These are phyloP conservation scores for Wickerhamomyces sp. DNA, from an alignment of 1,139 yeast genomes.

Conservation along the genomic window DNA sequence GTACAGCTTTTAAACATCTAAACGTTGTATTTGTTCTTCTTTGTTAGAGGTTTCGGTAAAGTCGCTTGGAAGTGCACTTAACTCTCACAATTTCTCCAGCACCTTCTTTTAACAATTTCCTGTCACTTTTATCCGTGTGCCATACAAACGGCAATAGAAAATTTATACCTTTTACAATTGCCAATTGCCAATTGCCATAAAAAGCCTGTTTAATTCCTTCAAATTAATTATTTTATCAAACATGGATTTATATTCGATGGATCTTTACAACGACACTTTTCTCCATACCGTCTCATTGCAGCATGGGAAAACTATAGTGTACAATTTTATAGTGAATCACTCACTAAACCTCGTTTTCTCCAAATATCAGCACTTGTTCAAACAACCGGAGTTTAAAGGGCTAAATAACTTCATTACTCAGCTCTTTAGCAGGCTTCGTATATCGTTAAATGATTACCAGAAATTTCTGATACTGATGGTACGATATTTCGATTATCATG, in stretches of 20 bases:
- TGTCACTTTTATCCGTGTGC: not conserved
- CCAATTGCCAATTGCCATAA: not conserved
- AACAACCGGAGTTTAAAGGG: slow-evolving; percentile 1
- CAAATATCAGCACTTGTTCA: slow-evolving; percentile 1
- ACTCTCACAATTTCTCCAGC: slow-evolving; percentile 1
- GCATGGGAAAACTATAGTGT: not conserved
- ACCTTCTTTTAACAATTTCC: not conserved
- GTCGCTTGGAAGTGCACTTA: slow-evolving; percentile 3
- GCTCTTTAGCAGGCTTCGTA: slow-evolving; percentile 4
- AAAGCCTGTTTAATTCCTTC: not conserved
- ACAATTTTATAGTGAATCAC: not conserved
- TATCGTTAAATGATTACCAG: slow-evolving; percentile 8
- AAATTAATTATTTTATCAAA: not conserved
- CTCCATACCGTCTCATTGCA: not conserved
- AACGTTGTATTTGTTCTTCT: not conserved
- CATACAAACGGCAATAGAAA: not conserved
- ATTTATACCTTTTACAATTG: not conserved
- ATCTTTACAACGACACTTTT: not conserved
- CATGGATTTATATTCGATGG: not conserved
- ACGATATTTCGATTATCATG: slow-evolving; percentile 4
- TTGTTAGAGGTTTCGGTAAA: no score
- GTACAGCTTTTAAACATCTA: no score
- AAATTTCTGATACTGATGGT: slow-evolving; percentile 9
- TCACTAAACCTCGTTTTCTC: slow-evolving; percentile 3
- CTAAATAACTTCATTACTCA: slow-evolving; percentile 3